phyloP scores from a whole-genome alignment of 257 asterid species.

The Scutellaria baicalensis region DNA sequence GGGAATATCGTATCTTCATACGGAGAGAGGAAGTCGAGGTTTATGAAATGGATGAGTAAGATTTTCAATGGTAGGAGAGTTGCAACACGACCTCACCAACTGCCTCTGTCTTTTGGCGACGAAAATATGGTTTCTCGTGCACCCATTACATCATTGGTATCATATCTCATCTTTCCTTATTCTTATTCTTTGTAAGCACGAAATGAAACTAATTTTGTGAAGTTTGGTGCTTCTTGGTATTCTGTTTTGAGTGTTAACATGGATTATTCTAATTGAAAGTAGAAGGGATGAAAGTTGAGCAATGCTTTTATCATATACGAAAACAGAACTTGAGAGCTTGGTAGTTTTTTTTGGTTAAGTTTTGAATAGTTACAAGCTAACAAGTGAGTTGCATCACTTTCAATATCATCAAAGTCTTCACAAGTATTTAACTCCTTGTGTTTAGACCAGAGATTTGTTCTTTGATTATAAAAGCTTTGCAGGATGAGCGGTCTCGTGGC shows the following conservation, averaged over 20 bases:
- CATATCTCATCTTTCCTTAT: not conserved
- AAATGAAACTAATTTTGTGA: not conserved
- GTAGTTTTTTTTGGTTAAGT: no score
- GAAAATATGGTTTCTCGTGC: conserved; percentile 58
- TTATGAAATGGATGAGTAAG: conserved; percentile 51
- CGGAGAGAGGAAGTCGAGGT: conserved; percentile 56
- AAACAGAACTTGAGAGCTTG: no score
- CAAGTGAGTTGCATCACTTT: no score
- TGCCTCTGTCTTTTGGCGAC: conserved; percentile 47
- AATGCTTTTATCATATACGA: no score
- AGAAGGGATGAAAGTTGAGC: no score
- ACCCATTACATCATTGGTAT: conserved; percentile 53
- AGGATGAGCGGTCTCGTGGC: conserved; percentile 66
- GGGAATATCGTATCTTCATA: conserved; percentile 48
- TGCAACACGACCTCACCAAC: conserved; percentile 8
- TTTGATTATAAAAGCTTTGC: conserved; percentile 8
- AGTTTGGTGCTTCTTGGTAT: not conserved
- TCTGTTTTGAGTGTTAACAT: no score
- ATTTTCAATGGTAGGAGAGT: conserved; percentile 7
- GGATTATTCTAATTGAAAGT: no score
- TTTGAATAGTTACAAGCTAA: no score
- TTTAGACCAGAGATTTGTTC: not conserved
- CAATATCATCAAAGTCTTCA: not conserved
- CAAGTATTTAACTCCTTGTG: not conserved
- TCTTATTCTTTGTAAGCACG: not conserved